phyloP scores from a whole-genome alignment of 2,329 filamentous ascomycete species.

The Claviceps humidiphila region DNA sequence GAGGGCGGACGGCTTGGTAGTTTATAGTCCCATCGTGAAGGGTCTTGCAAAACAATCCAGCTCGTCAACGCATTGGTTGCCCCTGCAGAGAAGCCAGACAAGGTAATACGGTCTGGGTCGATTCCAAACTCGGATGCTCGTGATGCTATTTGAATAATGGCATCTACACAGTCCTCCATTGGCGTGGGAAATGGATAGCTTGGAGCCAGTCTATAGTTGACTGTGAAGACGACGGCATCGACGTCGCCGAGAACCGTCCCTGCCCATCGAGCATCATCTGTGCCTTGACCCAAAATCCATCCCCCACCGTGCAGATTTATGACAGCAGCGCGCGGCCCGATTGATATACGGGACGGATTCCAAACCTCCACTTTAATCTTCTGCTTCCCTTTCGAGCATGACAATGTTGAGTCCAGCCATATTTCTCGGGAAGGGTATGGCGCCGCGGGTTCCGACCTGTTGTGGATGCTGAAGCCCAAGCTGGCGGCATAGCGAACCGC shows the following conservation, averaged over 20 bases:
- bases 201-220: conserved; percentile 57
- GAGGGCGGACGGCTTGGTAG: conserved; percentile 26
- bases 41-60: conserved; percentile 31
- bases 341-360: conserved; percentile 21
- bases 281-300: conserved; percentile 49
- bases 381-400: conserved; percentile 20
- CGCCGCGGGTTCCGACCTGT: conserved; percentile 27
- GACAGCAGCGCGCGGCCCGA: conserved; percentile 35
- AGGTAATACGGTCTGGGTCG: conserved; percentile 40
- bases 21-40: conserved; percentile 26
- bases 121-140: conserved; percentile 44
- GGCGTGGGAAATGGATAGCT: conserved; percentile 50
- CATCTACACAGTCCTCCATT: conserved; percentile 52
- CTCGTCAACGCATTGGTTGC: conserved; percentile 40
- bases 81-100: conserved; percentile 53
- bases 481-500: conserved; percentile 31
- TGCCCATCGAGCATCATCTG: conserved; percentile 50
- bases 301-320: conserved; percentile 58
- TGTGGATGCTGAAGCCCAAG: conserved; percentile 28
- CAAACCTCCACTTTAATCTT: conserved; percentile 36
- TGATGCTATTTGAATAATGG: conserved; percentile 45
- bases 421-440: conserved; percentile 25
- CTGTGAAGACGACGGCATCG: conserved; percentile 46
- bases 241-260: conserved; percentile 36
- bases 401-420: conserved; percentile 30